phyloP scores from a whole-genome alignment of 225 moss, liverwort and hornwort genomes.

The Climacium dendroides region DNA sequence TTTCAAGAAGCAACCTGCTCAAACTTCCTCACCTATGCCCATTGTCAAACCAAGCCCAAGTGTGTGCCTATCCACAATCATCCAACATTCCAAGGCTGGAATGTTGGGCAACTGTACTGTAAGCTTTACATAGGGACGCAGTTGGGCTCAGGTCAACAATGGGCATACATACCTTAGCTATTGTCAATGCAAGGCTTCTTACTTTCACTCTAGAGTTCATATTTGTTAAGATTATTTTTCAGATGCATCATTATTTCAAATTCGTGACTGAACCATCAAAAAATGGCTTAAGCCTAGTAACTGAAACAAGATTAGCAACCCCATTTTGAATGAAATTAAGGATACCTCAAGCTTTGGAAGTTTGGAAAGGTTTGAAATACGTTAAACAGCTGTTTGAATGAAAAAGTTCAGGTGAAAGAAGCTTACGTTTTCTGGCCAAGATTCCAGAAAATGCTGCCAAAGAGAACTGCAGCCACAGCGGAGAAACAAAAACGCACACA shows the following conservation, averaged over 20 bases:
- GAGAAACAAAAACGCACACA: conserved; percentile 70
- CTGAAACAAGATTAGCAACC: neutral
- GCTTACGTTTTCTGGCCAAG: conserved; percentile 57
- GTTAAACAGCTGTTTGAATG: too few species aligned
- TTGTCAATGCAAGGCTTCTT: neutral
- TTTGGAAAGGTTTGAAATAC: neutral
- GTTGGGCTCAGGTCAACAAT: neutral
- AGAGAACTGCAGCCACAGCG: conserved; percentile 44
- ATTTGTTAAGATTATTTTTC: neutral
- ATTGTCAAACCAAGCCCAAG: neutral
- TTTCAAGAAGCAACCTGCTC: neutral
- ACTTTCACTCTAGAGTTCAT: neutral
- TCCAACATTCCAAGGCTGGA: neutral
- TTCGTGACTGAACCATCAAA: neutral
- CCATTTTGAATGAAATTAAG: neutral
- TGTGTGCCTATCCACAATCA: neutral
- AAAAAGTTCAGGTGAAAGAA: neutral
- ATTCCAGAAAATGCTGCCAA: conserved; percentile 83
- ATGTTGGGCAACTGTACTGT: neutral
- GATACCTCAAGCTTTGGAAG: neutral
- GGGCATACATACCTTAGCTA: neutral
- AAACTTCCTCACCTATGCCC: neutral
- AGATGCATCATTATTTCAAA: neutral
- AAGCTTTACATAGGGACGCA: neutral
- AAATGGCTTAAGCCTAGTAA: neutral